Evolutionary conservation across 176 grass and related monocot species (phyloP), one percentile per base, ranked within the genome.

Genomic region (Otatea glauca): DNA sequence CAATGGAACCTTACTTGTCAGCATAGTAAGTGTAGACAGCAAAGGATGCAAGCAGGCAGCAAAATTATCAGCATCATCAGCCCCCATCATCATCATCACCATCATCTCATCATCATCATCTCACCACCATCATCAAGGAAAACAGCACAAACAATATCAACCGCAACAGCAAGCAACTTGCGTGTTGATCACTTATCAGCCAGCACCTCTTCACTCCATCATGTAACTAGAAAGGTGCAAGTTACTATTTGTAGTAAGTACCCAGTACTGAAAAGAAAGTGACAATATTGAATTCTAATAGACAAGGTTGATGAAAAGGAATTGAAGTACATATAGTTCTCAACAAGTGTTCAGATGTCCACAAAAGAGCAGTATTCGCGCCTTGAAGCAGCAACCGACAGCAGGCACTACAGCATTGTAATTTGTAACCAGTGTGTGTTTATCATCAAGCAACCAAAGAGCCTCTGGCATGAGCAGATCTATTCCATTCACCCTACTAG

Each of bases 181-280:
- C 54, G 79, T 81, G 81, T 77, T 88, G 77, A 81, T 74, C 87
- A 83, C 76, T 83, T 83, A 90, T 92, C 80, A 89, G 72, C 84
- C 84, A 82, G 78, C 90, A 88, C 70, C 89, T 78, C 85, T 66
- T 81, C 88, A 82, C 72, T 81, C 75, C 93, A 91, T 54, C 83
- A 92, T 88, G 82, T 84, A 93, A 88, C 88, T 91, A 92, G 89
- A 92, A 91, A 88, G 74, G 87, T 84, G 77, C 87, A 92, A 74
- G 70, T 83, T 71, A 81, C 77, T 70, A 88, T 84, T 65, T 77
- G 77, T 72, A 85, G 70, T 88, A 81, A 88, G 81, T 77, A 81
- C 32, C 9, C 18, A 83, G 34, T 67, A 79, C 84, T 67, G 76
- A 66, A 51, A 83, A 80, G 27, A 42, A 24, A 59, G 75, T 68